Evolutionary conservation across 2,329 filamentous ascomycete species (phyloP).

Genomic region (Nigrospora osmanthi): DNA sequence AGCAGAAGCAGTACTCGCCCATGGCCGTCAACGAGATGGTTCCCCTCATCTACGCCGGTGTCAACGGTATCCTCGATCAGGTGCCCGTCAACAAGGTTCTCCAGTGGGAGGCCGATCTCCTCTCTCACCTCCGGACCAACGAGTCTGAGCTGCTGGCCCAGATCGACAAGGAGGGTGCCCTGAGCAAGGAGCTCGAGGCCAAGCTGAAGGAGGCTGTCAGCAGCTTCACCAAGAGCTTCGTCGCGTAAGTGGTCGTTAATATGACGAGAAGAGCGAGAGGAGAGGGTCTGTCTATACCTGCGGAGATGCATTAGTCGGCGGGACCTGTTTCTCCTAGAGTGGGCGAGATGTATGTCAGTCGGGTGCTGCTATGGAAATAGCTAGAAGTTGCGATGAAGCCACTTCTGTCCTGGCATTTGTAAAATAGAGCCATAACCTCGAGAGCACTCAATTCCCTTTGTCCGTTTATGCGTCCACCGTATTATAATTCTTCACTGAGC

Average conservation of each 20-base stretch:
- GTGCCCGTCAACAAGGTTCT: conserved; percentile 90
- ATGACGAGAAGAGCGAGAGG: conserved; percentile 19
- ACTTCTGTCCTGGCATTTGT: conserved; percentile 44
- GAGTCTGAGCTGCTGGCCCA: conserved; percentile 74
- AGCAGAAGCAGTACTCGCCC: conserved; percentile 99
- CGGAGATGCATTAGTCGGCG: conserved; percentile 15
- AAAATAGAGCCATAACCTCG: conserved; percentile 57
- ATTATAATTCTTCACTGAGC: background rate
- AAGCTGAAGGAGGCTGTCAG: conserved; percentile 70
- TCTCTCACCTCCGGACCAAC: conserved; percentile 85
- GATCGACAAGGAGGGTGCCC: conserved; percentile 91
- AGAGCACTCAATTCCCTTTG: conserved; percentile 56
- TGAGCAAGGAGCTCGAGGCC: conserved; percentile 89
- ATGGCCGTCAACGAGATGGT: conserved; percentile 99
- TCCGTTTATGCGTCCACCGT: conserved; percentile 21
- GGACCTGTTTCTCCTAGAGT: conserved; percentile 38
- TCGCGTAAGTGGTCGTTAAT: conserved; percentile 38
- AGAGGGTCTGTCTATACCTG: conserved; percentile 41
- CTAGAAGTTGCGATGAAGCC: conserved; percentile 33
- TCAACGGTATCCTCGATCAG: conserved; percentile 88
- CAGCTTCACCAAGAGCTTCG: conserved; percentile 92
- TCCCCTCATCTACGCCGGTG: conserved; percentile 97
- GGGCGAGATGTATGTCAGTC: conserved; percentile 32
- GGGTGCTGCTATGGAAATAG: conserved; percentile 39
- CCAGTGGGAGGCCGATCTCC: conserved; percentile 90